phyloP scores from a whole-genome alignment of 257 asterid genomes.

The Striga asiatica region DNA sequence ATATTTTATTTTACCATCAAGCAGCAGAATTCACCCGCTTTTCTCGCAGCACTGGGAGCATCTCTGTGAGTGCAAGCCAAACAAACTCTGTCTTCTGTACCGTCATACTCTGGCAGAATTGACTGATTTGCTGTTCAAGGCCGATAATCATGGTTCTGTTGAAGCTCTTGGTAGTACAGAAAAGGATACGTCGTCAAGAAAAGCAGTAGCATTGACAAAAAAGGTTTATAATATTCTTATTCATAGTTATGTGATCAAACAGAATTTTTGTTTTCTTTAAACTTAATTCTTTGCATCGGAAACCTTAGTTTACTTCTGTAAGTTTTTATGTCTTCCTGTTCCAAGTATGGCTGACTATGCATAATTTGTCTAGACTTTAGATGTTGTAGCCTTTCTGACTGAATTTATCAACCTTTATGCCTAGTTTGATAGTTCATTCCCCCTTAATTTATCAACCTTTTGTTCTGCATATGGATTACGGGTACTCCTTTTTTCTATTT shows the following conservation, averaged over 20 bases:
- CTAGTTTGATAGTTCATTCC: background rate
- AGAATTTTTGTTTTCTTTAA: background rate
- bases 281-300: slow-evolving; percentile 11
- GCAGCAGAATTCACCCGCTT: slow-evolving; percentile 17
- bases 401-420: background rate
- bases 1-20: slow-evolving; percentile 13
- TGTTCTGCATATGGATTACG: background rate
- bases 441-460: background rate
- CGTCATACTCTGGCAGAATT: slow-evolving; percentile 79
- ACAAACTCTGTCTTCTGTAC: slow-evolving; percentile 58
- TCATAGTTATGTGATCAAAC: background rate
- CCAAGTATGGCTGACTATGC: slow-evolving; percentile 1
- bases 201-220: slow-evolving; percentile 40
- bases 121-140: slow-evolving; percentile 45
- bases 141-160: slow-evolving; percentile 26
- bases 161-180: slow-evolving; percentile 29
- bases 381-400: background rate
- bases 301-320: background rate
- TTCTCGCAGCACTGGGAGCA: slow-evolving; percentile 81
- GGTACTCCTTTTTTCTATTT: slow-evolving; percentile 3
- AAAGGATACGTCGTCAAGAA: slow-evolving; percentile 28
- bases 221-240: slow-evolving; percentile 44
- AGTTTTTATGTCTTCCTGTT: too few species aligned
- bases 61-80: slow-evolving; percentile 84
- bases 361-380: background rate